Evolutionary conservation across 768 basidiomycete species (phyloP).

Genomic region (Psilocybe cubensis): DNA sequence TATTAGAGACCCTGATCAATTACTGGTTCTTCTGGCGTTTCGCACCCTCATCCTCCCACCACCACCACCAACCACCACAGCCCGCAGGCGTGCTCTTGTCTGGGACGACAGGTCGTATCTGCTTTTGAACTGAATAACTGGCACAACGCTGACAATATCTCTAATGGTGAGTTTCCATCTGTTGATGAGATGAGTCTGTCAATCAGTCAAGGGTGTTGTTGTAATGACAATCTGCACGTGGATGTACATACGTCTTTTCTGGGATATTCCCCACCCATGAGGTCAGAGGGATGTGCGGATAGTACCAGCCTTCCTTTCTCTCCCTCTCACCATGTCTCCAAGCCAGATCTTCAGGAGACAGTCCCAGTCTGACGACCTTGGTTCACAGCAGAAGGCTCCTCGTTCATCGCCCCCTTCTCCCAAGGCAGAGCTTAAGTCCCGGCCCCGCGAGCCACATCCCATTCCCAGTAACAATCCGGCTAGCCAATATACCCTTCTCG

Average conservation of each 20-base stretch:
- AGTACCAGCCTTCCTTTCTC: conserved; percentile 20
- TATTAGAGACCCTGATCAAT: background rate
- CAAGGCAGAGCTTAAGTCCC: conserved; percentile 42
- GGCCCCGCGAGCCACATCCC: conserved; percentile 62
- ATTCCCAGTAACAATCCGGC: conserved; percentile 81
- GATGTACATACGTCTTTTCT: conserved; percentile 19
- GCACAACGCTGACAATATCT: background rate
- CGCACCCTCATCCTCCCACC: background rate
- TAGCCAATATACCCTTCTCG: conserved; percentile 88
- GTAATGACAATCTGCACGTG: conserved; percentile 13
- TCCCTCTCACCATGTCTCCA: conserved; percentile 19
- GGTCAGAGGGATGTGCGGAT: conserved; percentile 21
- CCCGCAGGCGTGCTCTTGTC: background rate
- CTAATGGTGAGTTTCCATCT: conserved; percentile 4
- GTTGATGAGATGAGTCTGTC: background rate
- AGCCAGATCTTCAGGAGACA: conserved; percentile 22
- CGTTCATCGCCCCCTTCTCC: conserved; percentile 59
- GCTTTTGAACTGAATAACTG: background rate
- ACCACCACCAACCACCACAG: background rate
- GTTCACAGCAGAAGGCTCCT: conserved; percentile 40
- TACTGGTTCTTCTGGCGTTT: background rate
- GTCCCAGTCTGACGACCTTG: conserved; percentile 23
- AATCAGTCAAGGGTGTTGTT: background rate
- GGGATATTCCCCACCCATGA: conserved; percentile 24
- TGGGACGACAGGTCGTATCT: background rate